These are phyloP conservation scores for Colletotrichum liriopes DNA, from an alignment of 2,329 filamentous ascomycete species.

Conservation along the genomic window DNA sequence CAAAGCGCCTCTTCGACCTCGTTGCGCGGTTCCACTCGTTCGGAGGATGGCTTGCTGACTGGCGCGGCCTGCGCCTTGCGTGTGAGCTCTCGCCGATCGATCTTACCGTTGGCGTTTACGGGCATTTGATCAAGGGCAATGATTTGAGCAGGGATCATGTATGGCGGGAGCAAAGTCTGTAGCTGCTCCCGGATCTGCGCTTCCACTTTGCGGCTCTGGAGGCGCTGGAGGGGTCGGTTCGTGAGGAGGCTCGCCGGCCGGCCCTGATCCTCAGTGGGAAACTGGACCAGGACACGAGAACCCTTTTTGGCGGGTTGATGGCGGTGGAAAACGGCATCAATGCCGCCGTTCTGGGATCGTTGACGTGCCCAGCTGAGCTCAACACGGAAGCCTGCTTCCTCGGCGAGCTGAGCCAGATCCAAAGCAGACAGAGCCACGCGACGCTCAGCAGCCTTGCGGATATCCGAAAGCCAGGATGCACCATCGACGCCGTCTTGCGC, in stretches of 20 bases:
- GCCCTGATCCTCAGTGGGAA: conserved; percentile 17
- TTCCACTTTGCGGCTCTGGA: conserved; percentile 7
- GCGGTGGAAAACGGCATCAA: conserved; percentile 54
- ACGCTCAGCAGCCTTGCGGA: conserved; percentile 8
- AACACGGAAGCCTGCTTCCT: conserved; percentile 61
- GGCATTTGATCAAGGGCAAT: conserved; percentile 48
- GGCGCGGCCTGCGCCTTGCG: conserved; percentile 42
- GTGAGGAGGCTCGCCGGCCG: not conserved
- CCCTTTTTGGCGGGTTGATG: conserved; percentile 45
- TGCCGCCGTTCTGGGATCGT: conserved; percentile 44
- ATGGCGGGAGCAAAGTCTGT: conserved; percentile 45
- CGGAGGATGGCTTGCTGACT: not conserved
- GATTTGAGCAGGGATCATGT: conserved; percentile 49
- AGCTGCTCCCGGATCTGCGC: conserved; percentile 12
- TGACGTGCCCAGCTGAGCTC: conserved; percentile 63
- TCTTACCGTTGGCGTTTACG: conserved; percentile 47
- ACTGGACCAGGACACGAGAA: not conserved
- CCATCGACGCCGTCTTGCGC: conserved; percentile 1
- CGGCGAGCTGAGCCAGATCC: conserved; percentile 46
- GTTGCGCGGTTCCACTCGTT: conserved; percentile 18
- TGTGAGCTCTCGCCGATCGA: conserved; percentile 42
- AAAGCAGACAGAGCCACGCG: conserved; percentile 35
- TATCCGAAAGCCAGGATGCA: not conserved
- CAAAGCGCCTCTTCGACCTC: conserved; percentile 36
- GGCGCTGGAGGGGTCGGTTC: conserved; percentile 19